Evolutionary conservation across 306 rosid species (phyloP).

Genomic region (Erythrophleum fordii): DNA sequence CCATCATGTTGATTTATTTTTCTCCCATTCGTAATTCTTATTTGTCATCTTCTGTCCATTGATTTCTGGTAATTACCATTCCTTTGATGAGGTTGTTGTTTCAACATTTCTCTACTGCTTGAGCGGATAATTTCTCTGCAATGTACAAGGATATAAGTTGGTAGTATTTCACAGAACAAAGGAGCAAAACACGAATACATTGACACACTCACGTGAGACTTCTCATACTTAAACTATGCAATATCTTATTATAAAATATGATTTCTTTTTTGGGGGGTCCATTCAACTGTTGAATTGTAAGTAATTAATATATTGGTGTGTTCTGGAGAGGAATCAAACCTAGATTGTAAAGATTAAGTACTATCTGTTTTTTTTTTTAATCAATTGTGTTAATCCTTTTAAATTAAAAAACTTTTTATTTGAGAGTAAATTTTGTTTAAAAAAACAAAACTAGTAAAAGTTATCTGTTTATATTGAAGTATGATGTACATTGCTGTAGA

Average conservation of each 20-base stretch:
- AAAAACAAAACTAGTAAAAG: not conserved
- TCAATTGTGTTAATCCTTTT: not conserved
- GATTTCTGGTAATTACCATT: not conserved
- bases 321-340: not conserved
- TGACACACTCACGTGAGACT: not conserved
- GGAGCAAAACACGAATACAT: not conserved
- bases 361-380: not conserved
- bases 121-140: not conserved
- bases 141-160: not conserved
- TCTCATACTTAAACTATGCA: not conserved
- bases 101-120: not conserved
- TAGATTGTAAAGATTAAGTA: not conserved
- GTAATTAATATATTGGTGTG: not conserved
- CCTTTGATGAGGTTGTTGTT: not conserved
- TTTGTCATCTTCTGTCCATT: not conserved
- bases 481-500: not conserved
- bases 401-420: not conserved
- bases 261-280: not conserved
- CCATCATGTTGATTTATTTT: slow-evolving; percentile 29
- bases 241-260: not conserved
- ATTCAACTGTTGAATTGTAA: not conserved
- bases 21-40: not conserved
- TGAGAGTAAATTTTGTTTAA: not conserved
- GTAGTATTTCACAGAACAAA: not conserved
- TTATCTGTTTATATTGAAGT: not conserved